Percentiles rank a stretch among this genome's conserved stretches.
Evolutionary conservation across 192 early-diverging fungal species (phyloP).

Genomic region (Allomyces arbusculus): DNA sequence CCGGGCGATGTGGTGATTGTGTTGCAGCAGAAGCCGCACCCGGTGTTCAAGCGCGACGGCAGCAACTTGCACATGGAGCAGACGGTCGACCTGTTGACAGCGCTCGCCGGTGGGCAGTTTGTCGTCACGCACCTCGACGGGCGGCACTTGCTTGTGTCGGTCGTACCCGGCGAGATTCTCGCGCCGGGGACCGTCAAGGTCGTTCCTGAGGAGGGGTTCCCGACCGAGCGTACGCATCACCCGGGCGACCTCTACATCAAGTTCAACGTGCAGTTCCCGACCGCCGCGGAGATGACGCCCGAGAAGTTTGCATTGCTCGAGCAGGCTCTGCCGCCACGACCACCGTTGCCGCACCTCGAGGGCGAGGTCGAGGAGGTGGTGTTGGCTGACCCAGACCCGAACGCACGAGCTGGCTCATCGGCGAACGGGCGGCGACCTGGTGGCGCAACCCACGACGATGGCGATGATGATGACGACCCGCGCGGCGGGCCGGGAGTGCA

Average conservation of each 20-base stretch:
- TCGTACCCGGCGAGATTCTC: slow-evolving; percentile 86
- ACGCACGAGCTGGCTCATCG: slow-evolving; percentile 13
- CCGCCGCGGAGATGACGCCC: slow-evolving; percentile 45
- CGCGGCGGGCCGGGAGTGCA: slow-evolving; percentile 58
- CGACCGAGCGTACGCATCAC: slow-evolving; percentile 66
- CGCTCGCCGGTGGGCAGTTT: slow-evolving; percentile 86
- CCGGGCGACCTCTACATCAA: slow-evolving; percentile 82
- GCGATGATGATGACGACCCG: slow-evolving; percentile 47
- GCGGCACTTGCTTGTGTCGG: slow-evolving; percentile 62
- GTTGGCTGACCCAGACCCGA: slow-evolving; percentile 54
- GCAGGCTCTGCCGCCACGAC: slow-evolving; percentile 56
- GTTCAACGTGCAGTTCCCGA: slow-evolving; percentile 85
- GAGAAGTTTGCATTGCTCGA: slow-evolving; percentile 57
- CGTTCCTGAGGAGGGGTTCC: slow-evolving; percentile 86
- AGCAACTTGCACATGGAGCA: slow-evolving; percentile 65
- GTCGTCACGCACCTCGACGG: slow-evolving; percentile 84
- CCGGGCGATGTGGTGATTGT: slow-evolving; percentile 87
- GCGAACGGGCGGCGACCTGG: slow-evolving; percentile 31
- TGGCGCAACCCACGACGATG: slow-evolving; percentile 36
- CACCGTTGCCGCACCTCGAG: slow-evolving; percentile 23
- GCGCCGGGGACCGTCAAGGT: slow-evolving; percentile 80
- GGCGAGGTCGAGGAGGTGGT: slow-evolving; percentile 63
- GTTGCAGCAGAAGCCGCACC: slow-evolving; percentile 78
- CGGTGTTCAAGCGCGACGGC: slow-evolving; percentile 65
- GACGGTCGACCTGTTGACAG: slow-evolving; percentile 84